phyloP scores from a whole-genome alignment of 805 yeast species.

The Nakazawaea ambrosiae region DNA sequence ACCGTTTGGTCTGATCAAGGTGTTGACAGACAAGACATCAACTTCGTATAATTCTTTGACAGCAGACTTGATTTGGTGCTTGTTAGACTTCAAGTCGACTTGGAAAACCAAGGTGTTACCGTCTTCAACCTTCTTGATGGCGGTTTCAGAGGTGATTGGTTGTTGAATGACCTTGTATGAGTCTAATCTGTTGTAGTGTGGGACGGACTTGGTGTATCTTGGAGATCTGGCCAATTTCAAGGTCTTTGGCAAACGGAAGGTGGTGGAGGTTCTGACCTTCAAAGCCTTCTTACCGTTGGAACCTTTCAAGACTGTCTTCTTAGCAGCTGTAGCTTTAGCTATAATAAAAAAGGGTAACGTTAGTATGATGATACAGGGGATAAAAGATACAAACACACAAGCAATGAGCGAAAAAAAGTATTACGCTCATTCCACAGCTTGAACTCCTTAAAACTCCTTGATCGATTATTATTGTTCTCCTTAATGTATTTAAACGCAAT shows the following conservation, averaged over 20 bases:
- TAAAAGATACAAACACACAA: too few species aligned
- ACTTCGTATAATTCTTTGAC: constrained; percentile 98
- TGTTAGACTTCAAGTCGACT: constrained; percentile 96
- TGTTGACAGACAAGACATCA: constrained; percentile 90
- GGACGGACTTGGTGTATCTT: constrained; percentile 93
- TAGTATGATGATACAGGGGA: too few species aligned
- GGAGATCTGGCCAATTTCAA: constrained; percentile 90
- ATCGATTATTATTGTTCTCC: too few species aligned
- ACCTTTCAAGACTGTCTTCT: constrained; percentile 98
- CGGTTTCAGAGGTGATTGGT: constrained; percentile 97
- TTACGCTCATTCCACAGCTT: too few species aligned
- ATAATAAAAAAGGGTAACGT: constrained; percentile 23
- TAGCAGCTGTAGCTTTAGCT: constrained; percentile 92
- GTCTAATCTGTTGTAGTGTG: constrained; percentile 96
- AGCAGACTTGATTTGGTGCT: constrained; percentile 96
- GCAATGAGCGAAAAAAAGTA: too few species aligned
- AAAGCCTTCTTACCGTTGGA: constrained; percentile 82
- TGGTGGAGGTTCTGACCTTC: constrained; percentile 91
- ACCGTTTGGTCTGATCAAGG: constrained; percentile 98
- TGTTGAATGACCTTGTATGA: constrained; percentile 89
- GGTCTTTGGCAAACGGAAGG: constrained; percentile 98
- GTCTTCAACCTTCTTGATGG: constrained; percentile 99
- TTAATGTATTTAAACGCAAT: too few species aligned
- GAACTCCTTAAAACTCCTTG: too few species aligned
- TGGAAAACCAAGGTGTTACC: constrained; percentile 99